Conservation (phyloP, 2,329 filamentous ascomycete genomes). For the Clarireedia monteithiana region DNA sequence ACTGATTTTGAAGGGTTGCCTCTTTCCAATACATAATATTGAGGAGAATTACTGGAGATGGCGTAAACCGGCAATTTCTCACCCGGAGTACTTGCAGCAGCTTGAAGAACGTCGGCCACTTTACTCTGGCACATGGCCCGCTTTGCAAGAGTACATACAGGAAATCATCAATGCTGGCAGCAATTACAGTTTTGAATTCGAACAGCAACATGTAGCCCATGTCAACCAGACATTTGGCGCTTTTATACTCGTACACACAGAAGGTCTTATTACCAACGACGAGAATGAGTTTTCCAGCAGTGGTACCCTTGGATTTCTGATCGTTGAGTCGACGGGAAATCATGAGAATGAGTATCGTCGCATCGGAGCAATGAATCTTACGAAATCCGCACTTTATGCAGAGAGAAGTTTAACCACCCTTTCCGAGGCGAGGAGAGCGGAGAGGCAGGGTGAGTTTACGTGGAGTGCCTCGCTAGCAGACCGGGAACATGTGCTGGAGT, state of each 20-base stretch:
- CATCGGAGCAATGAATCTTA: constrained; percentile 5
- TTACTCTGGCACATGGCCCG: neutral
- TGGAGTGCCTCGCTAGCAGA: neutral
- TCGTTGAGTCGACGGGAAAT: constrained; percentile 12
- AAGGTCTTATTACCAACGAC: neutral
- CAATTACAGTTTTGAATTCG: constrained; percentile 11
- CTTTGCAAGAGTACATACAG: constrained; percentile 7
- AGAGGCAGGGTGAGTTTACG: neutral
- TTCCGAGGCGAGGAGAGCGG: neutral
- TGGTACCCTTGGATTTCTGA: constrained; percentile 6
- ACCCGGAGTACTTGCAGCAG: neutral
- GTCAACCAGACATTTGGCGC: constrained; percentile 10
- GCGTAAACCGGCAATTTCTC: neutral
- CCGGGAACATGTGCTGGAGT: neutral
- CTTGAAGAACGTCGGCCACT: neutral
- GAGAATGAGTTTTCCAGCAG: neutral
- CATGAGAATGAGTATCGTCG: constrained; percentile 10
- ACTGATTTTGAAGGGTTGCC: neutral
- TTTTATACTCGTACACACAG: constrained; percentile 6
- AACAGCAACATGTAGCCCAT: constrained; percentile 14
- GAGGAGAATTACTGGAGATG: constrained; percentile 4
- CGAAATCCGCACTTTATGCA: neutral
- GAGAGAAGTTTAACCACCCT: neutral
- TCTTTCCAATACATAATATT: constrained; percentile 3
- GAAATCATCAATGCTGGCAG: neutral